Base-by-base conservation (phyloP, 2,329 filamentous ascomycete species). In the Curvularia eragrostidis region DNA sequence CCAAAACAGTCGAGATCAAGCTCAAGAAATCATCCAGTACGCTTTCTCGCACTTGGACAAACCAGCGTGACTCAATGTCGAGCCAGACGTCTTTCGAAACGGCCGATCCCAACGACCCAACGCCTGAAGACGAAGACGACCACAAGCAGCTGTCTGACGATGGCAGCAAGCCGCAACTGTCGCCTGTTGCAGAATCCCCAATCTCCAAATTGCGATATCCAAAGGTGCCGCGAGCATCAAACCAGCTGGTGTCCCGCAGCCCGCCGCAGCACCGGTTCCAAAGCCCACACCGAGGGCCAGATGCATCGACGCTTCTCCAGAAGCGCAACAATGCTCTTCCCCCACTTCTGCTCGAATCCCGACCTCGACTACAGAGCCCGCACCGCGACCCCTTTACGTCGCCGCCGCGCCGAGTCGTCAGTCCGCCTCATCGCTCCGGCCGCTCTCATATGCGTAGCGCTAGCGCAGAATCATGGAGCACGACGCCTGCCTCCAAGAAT, bases 31-130 rank as follows among this genome's bases (percentile, higher is more conserved):
- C 72, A 12, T 62, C 66, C 2, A 71, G 72, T 21, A 56, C 70
- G 1, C 21, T 58, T 36, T 74, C 72, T 9, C 65, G 66, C 38
- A 63, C 67, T 9, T 75, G 71, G 8, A 71, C 70, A 1, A 72
- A 67, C 32, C 60, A 65, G 19, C 71, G 74, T 21, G 74, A 77
- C 48, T 77, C 74, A 0, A 38, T 67, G 10, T 72, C 71, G 0
- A 75, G 70, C 1, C 76, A 79, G 18, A 82, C 81, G 2, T 79
- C 78, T 3, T 82, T 83, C 58, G 81, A 83, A 61, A 79, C 78
- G 28, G 75, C 70, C 3, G 78, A 79, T 58, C 69, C 73, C 3
- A 76, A 81, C 53, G 80, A 82, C 55, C 74, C 79, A 1, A 82
- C 80, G 2, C 81, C 80, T 1, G 79, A 80, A 26, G 79, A 81